Percentiles rank a stretch among this genome's conserved stretches.
These are phyloP conservation scores for Spergularia bocconei DNA, from an alignment of 148 eudicot species.

Conservation along the genomic window DNA sequence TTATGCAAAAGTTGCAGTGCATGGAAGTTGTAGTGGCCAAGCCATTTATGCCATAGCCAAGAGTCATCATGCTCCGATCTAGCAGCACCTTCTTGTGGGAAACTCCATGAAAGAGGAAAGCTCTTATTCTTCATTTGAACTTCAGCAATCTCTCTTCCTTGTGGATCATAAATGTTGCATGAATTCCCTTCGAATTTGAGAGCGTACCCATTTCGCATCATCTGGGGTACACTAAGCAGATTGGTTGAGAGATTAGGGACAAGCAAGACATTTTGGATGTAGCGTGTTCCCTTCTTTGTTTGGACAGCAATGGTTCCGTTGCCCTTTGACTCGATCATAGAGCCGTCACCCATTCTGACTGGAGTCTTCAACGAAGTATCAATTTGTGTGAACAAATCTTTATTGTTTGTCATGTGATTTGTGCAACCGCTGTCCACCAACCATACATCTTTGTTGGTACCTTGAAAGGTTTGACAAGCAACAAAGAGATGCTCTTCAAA, in stretches of 20 bases:
- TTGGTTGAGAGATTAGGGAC: background rate
- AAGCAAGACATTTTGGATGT: background rate
- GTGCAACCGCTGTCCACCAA: constrained; percentile 5
- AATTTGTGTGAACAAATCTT: background rate
- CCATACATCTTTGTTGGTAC: background rate
- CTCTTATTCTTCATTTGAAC: too few species aligned
- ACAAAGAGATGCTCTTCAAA: background rate
- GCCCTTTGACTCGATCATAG: background rate
- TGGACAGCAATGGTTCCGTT: background rate
- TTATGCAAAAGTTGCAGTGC: too few species aligned
- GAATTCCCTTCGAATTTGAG: too few species aligned
- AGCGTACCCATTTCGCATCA: constrained; percentile 12
- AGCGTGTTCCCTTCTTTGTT: background rate
- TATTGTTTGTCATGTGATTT: constrained; percentile 12
- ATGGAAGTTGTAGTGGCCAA: too few species aligned
- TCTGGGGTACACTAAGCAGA: background rate
- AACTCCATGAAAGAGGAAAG: too few species aligned
- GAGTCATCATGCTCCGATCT: too few species aligned
- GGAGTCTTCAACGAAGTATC: background rate
- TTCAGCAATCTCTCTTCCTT: too few species aligned
- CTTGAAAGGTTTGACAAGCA: background rate
- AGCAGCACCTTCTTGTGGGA: too few species aligned
- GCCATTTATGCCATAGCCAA: too few species aligned
- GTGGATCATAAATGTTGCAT: too few species aligned
- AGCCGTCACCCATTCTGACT: background rate